phyloP scores from a whole-genome alignment of 1,139 yeast species.

The Scheffersomyces illinoinensis region DNA sequence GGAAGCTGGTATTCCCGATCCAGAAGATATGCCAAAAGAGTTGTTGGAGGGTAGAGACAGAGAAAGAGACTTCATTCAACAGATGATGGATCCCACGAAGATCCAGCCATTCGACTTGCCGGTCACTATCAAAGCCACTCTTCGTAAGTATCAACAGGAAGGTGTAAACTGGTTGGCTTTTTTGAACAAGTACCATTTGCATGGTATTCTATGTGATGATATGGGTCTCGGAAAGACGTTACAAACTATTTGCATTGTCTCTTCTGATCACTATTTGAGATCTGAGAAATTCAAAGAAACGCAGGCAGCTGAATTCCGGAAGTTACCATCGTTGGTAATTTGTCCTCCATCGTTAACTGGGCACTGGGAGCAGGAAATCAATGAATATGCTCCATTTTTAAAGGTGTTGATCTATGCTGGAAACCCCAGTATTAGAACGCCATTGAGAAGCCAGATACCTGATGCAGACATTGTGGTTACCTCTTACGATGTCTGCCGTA shows the following conservation, averaged over 20 bases:
- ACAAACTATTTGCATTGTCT: conserved; percentile 94
- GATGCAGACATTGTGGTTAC: conserved; percentile 84
- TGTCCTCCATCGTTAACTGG: conserved; percentile 99
- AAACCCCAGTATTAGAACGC: conserved; percentile 72
- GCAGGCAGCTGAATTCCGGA: conserved; percentile 65
- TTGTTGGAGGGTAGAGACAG: conserved; percentile 86
- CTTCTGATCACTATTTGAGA: conserved; percentile 91
- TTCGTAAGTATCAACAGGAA: conserved; percentile 95
- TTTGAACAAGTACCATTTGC: conserved; percentile 89
- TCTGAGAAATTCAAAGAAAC: conserved; percentile 67
- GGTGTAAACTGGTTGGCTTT: conserved; percentile 99
- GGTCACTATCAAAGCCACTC: conserved; percentile 86
- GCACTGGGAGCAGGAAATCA: conserved; percentile 97
- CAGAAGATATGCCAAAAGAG: conserved; percentile 85
- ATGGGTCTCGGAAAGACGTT: conserved; percentile 98
- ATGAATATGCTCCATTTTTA: conserved; percentile 87
- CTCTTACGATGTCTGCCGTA: conserved; percentile 93
- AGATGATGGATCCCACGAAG: conserved; percentile 98
- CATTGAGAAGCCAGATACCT: conserved; percentile 54
- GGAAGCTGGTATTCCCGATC: conserved; percentile 97
- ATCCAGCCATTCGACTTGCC: conserved; percentile 88
- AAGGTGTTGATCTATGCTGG: conserved; percentile 88
- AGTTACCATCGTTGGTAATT: conserved; percentile 79
- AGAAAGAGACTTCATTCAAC: conserved; percentile 92
- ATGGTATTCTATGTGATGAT: conserved; percentile 97